Conservation (phyloP, 176 grass and related monocot genomes). For the sorghum (Sorghum bicolor) region Sorghum_bicolor_NCBIv3 NC_012871.2:77179001-77179500, state of each 20-base stretch:
- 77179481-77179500: background rate
- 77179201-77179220: slow-evolving; percentile 21
- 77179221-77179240: slow-evolving; percentile 33
- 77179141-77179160: background rate
- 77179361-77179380: background rate
- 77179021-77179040: background rate
- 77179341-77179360: background rate
- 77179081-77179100: background rate
- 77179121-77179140: background rate
- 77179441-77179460: background rate
- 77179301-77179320: too few species aligned
- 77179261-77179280: background rate
- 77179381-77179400: background rate
- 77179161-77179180: background rate
- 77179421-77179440: background rate
- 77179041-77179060: too few species aligned
- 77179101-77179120: background rate
- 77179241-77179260: slow-evolving; percentile 19
- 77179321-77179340: too few species aligned
- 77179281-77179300: slow-evolving; percentile 24
- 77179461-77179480: background rate
- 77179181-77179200: slow-evolving; percentile 39
- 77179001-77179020: background rate
- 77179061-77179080: background rate
- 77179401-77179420: background rate